phyloP scores from a whole-genome alignment of 371 early-diverging fungal genomes.

The Syncephalis fuscata region DNA sequence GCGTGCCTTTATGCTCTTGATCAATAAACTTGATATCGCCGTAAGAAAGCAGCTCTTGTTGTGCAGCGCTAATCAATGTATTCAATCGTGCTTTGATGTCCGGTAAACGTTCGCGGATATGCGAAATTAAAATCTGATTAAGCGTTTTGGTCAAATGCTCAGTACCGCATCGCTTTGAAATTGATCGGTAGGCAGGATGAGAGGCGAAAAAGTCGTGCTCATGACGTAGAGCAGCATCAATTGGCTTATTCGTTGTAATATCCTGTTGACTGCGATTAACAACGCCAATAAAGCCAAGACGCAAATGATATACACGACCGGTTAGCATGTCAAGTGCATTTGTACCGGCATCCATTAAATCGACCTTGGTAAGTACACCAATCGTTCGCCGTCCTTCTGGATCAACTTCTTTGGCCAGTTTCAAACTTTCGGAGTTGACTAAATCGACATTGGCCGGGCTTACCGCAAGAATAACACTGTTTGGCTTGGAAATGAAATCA shows the following conservation, averaged over 20 bases:
- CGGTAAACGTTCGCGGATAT: conserved; percentile 67
- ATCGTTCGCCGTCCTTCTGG: conserved; percentile 75
- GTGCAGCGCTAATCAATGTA: conserved; percentile 56
- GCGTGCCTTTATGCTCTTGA: conserved; percentile 37
- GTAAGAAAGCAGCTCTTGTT: conserved; percentile 58
- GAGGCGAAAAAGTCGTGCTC: conserved; percentile 65
- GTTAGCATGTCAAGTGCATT: conserved; percentile 76
- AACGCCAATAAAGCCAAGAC: conserved; percentile 81
- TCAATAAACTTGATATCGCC: conserved; percentile 41
- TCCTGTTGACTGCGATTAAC: conserved; percentile 85
- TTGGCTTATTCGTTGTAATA: conserved; percentile 62
- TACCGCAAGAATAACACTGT: conserved; percentile 90
- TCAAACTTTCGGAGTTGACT: conserved; percentile 86
- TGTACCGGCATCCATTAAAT: conserved; percentile 90
- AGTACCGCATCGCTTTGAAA: conserved; percentile 73
- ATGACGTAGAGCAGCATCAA: conserved; percentile 48
- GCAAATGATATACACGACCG: conserved; percentile 63
- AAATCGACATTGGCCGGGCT: conserved; percentile 85
- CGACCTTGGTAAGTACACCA: conserved; percentile 87
- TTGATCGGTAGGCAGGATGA: conserved; percentile 68
- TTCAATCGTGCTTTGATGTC: conserved; percentile 67
- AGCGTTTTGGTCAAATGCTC: conserved; percentile 57
- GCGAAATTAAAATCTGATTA: conserved; percentile 63
- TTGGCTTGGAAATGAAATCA: conserved; percentile 75
- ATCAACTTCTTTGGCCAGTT: conserved; percentile 83